phyloP scores from a whole-genome alignment of 2,329 filamentous ascomycete genomes.

The Fusarium luffae region DNA sequence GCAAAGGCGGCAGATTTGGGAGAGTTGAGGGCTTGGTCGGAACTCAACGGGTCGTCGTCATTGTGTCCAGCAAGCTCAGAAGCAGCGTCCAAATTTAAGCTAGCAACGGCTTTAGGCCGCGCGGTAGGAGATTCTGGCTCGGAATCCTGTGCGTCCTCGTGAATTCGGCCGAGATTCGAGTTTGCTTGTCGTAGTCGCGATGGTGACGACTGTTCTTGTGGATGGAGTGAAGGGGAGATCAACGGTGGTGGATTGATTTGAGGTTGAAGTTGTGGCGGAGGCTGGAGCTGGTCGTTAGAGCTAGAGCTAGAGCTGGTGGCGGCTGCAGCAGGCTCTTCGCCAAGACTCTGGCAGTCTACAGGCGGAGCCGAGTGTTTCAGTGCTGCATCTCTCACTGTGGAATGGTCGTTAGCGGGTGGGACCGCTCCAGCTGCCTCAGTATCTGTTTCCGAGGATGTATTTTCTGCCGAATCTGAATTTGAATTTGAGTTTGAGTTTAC shows the following conservation, averaged over 20 bases:
- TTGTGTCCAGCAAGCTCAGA: conserved; percentile 40
- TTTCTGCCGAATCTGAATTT: conserved; percentile 17
- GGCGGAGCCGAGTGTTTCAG: conserved; percentile 41
- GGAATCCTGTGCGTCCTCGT: conserved; percentile 37
- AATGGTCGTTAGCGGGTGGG: conserved; percentile 36
- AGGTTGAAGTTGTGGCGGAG: conserved; percentile 38
- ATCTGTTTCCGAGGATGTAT: conserved; percentile 30
- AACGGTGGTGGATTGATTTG: conserved; percentile 34
- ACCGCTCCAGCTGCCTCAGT: conserved; percentile 27
- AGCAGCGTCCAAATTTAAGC: conserved; percentile 35
- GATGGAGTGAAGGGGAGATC: conserved; percentile 34
- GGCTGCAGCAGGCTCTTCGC: conserved; percentile 37
- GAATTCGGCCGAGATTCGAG: conserved; percentile 45
- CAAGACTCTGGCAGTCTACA: conserved; percentile 38
- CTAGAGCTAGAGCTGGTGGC: conserved; percentile 39
- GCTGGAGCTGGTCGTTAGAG: conserved; percentile 17
- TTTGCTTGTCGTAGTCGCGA: conserved; percentile 35
- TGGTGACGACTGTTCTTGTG: conserved; percentile 35
- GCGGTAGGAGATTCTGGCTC: conserved; percentile 21
- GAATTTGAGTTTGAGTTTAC: conserved; percentile 14
- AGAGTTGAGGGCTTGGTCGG: conserved; percentile 43
- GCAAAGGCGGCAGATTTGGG: conserved; percentile 26
- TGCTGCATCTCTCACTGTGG: conserved; percentile 23
- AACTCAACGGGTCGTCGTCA: conserved; percentile 44
- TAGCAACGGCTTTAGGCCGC: conserved; percentile 33